These are phyloP conservation scores for Protea cynaroides DNA, from an alignment of 164 flowering plant genomes.

Conservation along the genomic window DNA sequence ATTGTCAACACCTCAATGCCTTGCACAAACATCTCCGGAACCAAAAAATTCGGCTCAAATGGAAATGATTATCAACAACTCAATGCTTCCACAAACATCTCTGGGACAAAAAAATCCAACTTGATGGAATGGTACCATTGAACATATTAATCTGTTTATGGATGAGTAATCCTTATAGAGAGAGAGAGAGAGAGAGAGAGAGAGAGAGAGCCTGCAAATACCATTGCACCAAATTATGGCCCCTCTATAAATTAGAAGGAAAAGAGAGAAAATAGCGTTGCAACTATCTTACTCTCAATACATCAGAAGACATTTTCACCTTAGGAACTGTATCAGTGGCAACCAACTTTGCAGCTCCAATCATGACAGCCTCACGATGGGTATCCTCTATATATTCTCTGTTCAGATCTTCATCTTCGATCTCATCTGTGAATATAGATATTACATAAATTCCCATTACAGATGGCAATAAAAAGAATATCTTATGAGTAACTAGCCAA, in stretches of 20 bases:
- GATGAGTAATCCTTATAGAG: too few species aligned
- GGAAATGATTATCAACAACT: background rate
- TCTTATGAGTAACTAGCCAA: too few species aligned
- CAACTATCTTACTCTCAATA: background rate
- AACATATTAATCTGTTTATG: too few species aligned
- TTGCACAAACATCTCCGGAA: too few species aligned
- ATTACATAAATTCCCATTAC: background rate
- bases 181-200: background rate
- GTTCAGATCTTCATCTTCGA: slow-evolving; percentile 81
- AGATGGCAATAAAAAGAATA: background rate
- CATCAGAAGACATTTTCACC: slow-evolving; percentile 34
- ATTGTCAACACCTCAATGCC: background rate
- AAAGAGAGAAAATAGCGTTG: background rate
- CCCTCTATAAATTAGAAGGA: background rate
- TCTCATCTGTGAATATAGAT: slow-evolving; percentile 50
- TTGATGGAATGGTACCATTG: too few species aligned
- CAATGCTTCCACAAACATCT: background rate
- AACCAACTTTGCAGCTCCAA: slow-evolving; percentile 85
- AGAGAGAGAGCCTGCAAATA: background rate
- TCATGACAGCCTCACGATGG: slow-evolving; percentile 73
- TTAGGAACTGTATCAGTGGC: slow-evolving; percentile 62
- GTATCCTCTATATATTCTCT: slow-evolving; percentile 90
- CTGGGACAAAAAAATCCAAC: too few species aligned
- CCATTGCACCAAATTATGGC: too few species aligned
- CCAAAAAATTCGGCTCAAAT: background rate